Evolutionary conservation across 2,329 filamentous ascomycete species (phyloP), one percentile per base, ranked within the genome.

Genomic region (Triangularia setosa): DNA sequence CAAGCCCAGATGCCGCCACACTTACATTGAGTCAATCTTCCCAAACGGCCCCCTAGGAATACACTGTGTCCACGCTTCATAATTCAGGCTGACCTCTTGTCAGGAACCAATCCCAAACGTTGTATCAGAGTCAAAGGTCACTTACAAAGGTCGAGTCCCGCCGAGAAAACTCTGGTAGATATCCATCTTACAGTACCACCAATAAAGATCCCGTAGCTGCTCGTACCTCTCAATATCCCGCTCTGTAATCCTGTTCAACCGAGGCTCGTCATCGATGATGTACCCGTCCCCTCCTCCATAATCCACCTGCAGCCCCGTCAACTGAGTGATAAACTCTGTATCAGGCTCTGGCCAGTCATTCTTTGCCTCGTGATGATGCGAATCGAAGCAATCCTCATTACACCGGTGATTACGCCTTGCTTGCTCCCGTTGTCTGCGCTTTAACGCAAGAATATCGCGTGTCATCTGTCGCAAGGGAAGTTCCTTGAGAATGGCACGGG

Each of bases 161-260:
- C 93, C 95, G 24, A 98, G 80, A 66, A 97, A 86, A 73, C 91
- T 93, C 75, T 97, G 94, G 70, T 94, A 96, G 8, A 91, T 87
- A 75, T 98, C 95, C 81, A 97, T 95, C 76, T 97, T 96, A 71
- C 86, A 89, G 74, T 93, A 97, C 91, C 93, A 97, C 93, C 94
- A 99, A 73, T 90, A 96, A 4, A 98, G 78, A 76, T 98, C 95
- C 68, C 90, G 87, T 44, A 95, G 82, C 16, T 90, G 89, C 72
- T 95, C 90, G 72, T 91, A 96, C 48, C 85, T 88, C 67, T 92
- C 88, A 57, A 96, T 83, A 66, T 98, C 93, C 66, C 79, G 82
- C 35, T 83, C 79, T 1, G 83, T 84, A 53, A 73, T 69, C 16
- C 70, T 65, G 12, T 69, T 56, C 9, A 55, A 55, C 33, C 56